Percentiles rank a stretch among this genome's conserved stretches.
Conservation (phyloP, 345 rosid genomes). For the Salix koriyanagi region DNA sequence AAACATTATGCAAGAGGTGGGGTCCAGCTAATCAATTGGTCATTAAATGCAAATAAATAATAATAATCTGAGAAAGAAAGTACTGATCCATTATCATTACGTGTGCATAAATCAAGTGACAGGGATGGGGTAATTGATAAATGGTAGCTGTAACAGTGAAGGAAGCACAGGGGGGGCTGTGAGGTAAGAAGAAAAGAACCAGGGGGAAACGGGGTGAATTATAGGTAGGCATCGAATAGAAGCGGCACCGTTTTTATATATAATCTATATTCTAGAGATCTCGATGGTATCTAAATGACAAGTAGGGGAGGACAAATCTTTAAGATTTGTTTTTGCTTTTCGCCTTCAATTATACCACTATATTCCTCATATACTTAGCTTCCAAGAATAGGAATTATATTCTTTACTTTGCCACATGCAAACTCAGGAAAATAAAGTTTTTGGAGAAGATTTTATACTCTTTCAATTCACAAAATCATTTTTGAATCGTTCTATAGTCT, state of each 20-base stretch:
- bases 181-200: background rate
- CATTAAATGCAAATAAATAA: conserved; percentile 18
- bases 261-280: background rate
- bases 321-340: background rate
- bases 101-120: background rate
- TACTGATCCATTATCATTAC: background rate
- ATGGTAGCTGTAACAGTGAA: no score
- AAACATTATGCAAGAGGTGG: conserved; percentile 24
- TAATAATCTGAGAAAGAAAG: background rate
- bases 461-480: no score
- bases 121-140: background rate
- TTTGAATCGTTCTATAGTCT: background rate
- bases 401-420: background rate
- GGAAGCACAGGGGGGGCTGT: no score
- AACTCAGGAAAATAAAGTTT: background rate
- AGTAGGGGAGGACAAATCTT: background rate
- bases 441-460: no score
- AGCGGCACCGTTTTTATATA: background rate
- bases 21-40: conserved; percentile 24
- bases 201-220: background rate
- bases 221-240: background rate
- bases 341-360: background rate
- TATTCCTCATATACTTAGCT: background rate
- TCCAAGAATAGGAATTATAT: background rate
- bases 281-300: background rate